These are phyloP conservation scores for Cardamine occulta DNA, from an alignment of 345 rosid genomes.

Conservation along the genomic window DNA sequence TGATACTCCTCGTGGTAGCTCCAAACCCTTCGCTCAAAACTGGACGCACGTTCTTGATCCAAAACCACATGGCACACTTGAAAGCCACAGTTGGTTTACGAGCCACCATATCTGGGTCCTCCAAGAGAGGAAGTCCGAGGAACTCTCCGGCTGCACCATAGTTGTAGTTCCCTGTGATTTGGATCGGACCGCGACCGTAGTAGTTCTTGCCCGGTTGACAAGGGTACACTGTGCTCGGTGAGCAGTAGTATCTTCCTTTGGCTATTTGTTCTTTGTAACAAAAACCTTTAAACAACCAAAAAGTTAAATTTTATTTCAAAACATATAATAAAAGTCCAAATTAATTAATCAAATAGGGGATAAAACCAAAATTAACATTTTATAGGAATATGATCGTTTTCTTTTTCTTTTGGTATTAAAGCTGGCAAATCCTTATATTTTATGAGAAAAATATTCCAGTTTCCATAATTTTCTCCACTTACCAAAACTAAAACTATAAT, in stretches of 20 bases:
- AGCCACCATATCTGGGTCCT: conserved; percentile 57
- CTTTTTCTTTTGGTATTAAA: not conserved
- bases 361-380: not conserved
- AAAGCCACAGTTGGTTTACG: conserved; percentile 49
- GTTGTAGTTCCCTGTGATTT: conserved; percentile 61
- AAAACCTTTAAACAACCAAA: conserved; percentile 39
- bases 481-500: not conserved
- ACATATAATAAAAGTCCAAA: not conserved
- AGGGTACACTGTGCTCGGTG: conserved; percentile 21
- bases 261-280: conserved; percentile 49
- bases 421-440: not conserved
- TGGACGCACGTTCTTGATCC: conserved; percentile 57
- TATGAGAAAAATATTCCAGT: not conserved
- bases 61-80: conserved; percentile 61
- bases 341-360: not conserved
- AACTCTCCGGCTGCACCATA: conserved; percentile 56
- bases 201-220: conserved; percentile 48
- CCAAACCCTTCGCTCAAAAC: conserved; percentile 54
- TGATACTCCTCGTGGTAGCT: conserved; percentile 53
- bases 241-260: conserved; percentile 43
- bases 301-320: not conserved
- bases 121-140: conserved; percentile 49
- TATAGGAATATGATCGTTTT: no score
- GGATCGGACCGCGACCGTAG: conserved; percentile 65
- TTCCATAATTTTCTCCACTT: not conserved